Evolutionary conservation across 345 rosid genomes (phyloP), one percentile per base, ranked within the genome.

Genomic region (Linum tenue): DNA sequence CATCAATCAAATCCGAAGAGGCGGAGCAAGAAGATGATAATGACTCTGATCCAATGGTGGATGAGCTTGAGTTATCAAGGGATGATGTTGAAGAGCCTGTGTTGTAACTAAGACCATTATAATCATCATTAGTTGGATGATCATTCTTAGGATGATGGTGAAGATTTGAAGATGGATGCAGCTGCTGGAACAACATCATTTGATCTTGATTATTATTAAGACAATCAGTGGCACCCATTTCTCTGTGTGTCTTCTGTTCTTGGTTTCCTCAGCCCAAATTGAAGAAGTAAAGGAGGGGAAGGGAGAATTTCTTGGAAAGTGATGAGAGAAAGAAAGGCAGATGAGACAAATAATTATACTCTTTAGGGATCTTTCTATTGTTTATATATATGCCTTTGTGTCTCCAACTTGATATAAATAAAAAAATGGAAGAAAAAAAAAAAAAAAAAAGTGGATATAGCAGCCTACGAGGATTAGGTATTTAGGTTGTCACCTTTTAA

Each of bases 1-100:
- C 86, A n/a, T 85, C 91, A 55, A 68, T 66, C 66, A 78, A 64
- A 60, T 85, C 87, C 57, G 10, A 43, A 4, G 50, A 43, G 10
- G 2, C 10, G 10, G 50, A 43, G 10, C 50, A 43, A 11, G 50
- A 5, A 43, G 84, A 83, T 60, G 87, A 69, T 50, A 76, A 70
- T 14, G 69, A 64, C 10, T 80, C 73, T 57, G 75, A 69, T 43
- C 65, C 57, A 37, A 78, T 83, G 62, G 71, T 71, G 36, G 76
- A 67, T 36, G 43, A 36, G 39, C 48, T 61, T 62, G 75, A 76
- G 40, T 75, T 75, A 60, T 74, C 89, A 3, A 64, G 66, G 31
- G 76, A 81, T 70, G 83, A 82, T 71, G 72, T 61, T 22, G 31
- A 22, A 22, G 31, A 22, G 31, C 31, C 31, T 22, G 31, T 22